These are phyloP conservation scores for Penicillium mononematosum DNA, from an alignment of 495 filamentous ascomycete species.

Conservation along the genomic window DNA sequence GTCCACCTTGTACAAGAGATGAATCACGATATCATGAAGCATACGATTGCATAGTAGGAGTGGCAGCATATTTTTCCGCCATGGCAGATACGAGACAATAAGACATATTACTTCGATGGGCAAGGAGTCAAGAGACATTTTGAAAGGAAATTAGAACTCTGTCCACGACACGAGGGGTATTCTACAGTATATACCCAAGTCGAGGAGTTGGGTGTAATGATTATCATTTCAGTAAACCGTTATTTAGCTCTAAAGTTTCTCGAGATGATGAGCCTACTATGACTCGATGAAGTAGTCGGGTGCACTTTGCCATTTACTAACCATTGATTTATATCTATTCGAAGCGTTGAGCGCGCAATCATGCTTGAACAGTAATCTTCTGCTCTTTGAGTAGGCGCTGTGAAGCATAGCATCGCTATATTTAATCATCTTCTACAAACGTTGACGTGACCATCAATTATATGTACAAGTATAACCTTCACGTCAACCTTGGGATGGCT, in stretches of 20 bases:
- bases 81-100: neutral
- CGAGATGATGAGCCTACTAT: neutral
- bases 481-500: neutral
- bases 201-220: neutral
- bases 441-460: neutral
- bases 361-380: neutral
- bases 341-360: neutral
- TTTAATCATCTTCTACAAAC: neutral
- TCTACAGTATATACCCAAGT: neutral
- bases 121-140: neutral
- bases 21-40: neutral
- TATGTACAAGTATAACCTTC: neutral
- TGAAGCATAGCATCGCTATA: neutral
- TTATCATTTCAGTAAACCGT: neutral
- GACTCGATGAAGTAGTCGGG: neutral
- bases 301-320: neutral
- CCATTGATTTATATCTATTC: neutral
- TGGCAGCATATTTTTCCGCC: neutral
- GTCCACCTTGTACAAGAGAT: neutral
- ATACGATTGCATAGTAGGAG: neutral
- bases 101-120: neutral
- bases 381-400: neutral
- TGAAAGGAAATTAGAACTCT: neutral
- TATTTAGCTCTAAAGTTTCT: neutral
- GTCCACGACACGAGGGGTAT: neutral